Base-by-base conservation (phyloP, 169 alveolate genomes). In the Plasmodium coatneyi region DNA sequence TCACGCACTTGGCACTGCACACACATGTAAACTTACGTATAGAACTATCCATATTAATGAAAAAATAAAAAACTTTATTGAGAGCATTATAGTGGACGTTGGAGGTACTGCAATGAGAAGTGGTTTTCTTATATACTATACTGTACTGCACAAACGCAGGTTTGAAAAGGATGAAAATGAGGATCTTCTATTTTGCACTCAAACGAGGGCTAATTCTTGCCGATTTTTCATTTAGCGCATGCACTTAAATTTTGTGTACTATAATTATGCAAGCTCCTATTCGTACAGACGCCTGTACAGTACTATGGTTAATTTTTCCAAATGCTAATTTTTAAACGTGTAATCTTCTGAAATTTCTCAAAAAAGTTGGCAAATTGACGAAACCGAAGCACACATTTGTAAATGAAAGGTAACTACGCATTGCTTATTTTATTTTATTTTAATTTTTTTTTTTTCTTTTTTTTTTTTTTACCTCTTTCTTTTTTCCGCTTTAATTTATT, bases 21-120 rank as follows among this genome's bases (percentile, higher is more conserved):
- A 66, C 76, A 66, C 76, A n/a, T 86, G 25, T 76, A 86, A 36
- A 74, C 84, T 49, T 86, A 86, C 93, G 39, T 78, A 86, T 34
- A 86, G 32, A 49, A 76, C 46, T 74, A 86, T 36, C 93, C 93
- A 86, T 52, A 76, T 76, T 6, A 78, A 25, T 39, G 46, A 39
- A 25, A 74, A 86, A 52, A 86, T n/a, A 34, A 86, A 86, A 70
- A 74, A 70, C 49, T 70, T 86, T 19, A 86, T n/a, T 46, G 93
- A 86, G 41, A 28, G 41, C 93, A 86, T 86, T 52, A 2, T 86
- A 32, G 16, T 54, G 22, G 80, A 39, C 32, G 41, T 52, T 22
- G 36, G 28, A 12, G 28, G 46, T 80, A 66, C n/a, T 39, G 54
- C 39, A 41, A 79, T 25, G 16, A 36, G 36, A 66, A 66, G 2